These are phyloP conservation scores for Pseudogymnoascus sp. DNA, from an alignment of 2,329 filamentous ascomycete species.

Conservation along the genomic window DNA sequence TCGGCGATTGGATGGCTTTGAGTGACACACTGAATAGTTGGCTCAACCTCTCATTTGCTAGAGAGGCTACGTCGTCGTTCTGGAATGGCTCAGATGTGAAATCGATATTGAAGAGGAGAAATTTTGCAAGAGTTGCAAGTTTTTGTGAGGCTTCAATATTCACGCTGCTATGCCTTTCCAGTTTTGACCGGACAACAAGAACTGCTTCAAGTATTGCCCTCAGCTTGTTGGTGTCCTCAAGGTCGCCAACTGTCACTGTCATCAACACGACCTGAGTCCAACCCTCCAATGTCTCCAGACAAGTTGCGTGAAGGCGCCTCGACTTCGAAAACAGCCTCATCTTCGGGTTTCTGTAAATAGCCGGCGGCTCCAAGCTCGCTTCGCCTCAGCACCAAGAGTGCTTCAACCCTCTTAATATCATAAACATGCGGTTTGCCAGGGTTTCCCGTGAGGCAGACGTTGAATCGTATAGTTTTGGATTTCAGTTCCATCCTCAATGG, in stretches of 20 bases:
- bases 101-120: slow-evolving; percentile 64
- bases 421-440: slow-evolving; percentile 51
- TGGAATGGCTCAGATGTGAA: slow-evolving; percentile 37
- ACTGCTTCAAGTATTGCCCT: slow-evolving; percentile 79
- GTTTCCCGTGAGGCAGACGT: slow-evolving; percentile 53
- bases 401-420: slow-evolving; percentile 61
- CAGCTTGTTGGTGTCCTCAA: slow-evolving; percentile 62
- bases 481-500: slow-evolving; percentile 56
- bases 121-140: slow-evolving; percentile 66
- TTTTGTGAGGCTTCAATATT: slow-evolving; percentile 63
- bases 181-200: slow-evolving; percentile 77
- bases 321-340: slow-evolving; percentile 41
- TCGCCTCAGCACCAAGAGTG: slow-evolving; percentile 64
- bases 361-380: slow-evolving; percentile 49
- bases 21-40: slow-evolving; percentile 86
- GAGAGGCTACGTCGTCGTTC: slow-evolving; percentile 49
- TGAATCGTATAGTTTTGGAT: slow-evolving; percentile 65
- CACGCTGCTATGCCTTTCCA: slow-evolving; percentile 67
- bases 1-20: slow-evolving; percentile 66
- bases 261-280: slow-evolving; percentile 83
- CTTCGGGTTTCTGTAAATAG: slow-evolving; percentile 40
- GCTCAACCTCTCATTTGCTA: slow-evolving; percentile 81
- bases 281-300: slow-evolving; percentile 62
- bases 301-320: slow-evolving; percentile 48
- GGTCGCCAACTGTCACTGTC: slow-evolving; percentile 73